Evolutionary conservation across 2,329 filamentous ascomycete genomes (phyloP).

Genomic region (Cladorrhinum sp.): DNA sequence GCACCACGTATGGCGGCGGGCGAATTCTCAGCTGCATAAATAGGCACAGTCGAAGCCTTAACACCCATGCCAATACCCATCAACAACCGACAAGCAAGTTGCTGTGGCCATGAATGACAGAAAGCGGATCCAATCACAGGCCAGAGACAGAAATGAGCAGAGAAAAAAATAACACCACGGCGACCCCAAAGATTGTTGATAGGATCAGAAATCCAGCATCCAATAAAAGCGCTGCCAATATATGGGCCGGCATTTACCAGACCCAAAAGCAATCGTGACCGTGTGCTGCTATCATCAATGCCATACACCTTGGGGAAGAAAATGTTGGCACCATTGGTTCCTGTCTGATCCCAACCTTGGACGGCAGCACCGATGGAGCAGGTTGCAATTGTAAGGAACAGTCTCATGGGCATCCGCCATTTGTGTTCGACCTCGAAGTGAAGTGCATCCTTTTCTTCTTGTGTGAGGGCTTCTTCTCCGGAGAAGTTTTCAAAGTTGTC

Average conservation of each 20-base stretch:
- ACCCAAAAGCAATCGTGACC: conserved; percentile 53
- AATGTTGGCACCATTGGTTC: conserved; percentile 61
- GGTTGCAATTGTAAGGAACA: conserved; percentile 65
- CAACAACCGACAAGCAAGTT: conserved; percentile 67
- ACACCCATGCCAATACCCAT: conserved; percentile 76
- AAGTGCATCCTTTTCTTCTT: conserved; percentile 58
- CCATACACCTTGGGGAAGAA: conserved; percentile 56
- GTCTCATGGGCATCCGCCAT: conserved; percentile 60
- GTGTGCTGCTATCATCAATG: conserved; percentile 38
- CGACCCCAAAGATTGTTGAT: conserved; percentile 46
- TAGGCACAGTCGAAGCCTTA: conserved; percentile 69
- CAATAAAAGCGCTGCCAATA: conserved; percentile 47
- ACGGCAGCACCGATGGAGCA: conserved; percentile 70
- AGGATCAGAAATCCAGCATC: conserved; percentile 64
- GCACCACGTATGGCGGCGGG: conserved; percentile 69
- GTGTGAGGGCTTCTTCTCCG: conserved; percentile 55
- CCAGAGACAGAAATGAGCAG: conserved; percentile 69
- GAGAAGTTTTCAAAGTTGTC: conserved; percentile 57
- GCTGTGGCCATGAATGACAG: conserved; percentile 67
- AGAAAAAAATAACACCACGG: conserved; percentile 66
- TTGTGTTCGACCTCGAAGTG: conserved; percentile 63
- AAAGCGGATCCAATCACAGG: conserved; percentile 70
- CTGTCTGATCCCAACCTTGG: conserved; percentile 67
- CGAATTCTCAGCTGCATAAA: conserved; percentile 72
- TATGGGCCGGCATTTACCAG: conserved; percentile 60